Base-by-base conservation (phyloP, 2,329 filamentous ascomycete genomes). In the Arachnomyces sp. region DNA sequence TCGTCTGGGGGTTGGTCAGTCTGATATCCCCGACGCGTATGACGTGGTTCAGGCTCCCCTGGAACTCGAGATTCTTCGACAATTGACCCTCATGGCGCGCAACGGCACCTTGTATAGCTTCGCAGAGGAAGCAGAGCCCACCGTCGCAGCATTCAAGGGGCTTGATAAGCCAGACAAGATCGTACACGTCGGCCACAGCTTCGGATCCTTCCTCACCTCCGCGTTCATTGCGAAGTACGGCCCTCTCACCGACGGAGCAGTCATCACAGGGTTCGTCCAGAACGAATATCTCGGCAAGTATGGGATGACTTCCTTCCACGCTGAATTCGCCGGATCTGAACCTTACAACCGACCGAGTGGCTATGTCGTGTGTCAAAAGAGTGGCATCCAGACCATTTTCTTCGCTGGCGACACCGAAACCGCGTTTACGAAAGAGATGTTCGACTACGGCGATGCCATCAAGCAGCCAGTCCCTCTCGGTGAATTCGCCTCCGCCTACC, bases 231-330 rank as follows among this genome's bases (percentile, higher is more conserved):
- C 52, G 3, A 49, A 49, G 15, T 58, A 64, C 44, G 57, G 56
- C 9, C 42, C 55, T 3, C 52, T 64, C 15, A 58, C 55, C 31
- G 63, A 67, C 46, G 64, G 55, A 12, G 53, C 61, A 13, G 53
- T 67, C 34, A 49, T 67, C 34, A 66, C 65, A 2, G 64, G 61
- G 5, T 66, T 58, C 39, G 46, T 63, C 13, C 36, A 57, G 12
- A 61, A 51, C 45, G 28, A 42, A 28, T 40, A 48, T 25, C 35
- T 48, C 18, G 45, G 38, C 9, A 33, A 30, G 9, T n/a, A n/a
- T n/a, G 29, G 34, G 7, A 44, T 41, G 31, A 29, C 31, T 3
- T 43, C 47, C 4, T 48, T 44, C 34, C 31, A 38, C n/a, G 42
- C 40, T 9, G 28, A 48, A 14, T 45, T 40, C 17, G 42, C 42